Evolutionary conservation across 129 eudicot species (phyloP), one percentile per base, ranked within the genome.

Genomic region (Saposhnikovia divaricata): DNA sequence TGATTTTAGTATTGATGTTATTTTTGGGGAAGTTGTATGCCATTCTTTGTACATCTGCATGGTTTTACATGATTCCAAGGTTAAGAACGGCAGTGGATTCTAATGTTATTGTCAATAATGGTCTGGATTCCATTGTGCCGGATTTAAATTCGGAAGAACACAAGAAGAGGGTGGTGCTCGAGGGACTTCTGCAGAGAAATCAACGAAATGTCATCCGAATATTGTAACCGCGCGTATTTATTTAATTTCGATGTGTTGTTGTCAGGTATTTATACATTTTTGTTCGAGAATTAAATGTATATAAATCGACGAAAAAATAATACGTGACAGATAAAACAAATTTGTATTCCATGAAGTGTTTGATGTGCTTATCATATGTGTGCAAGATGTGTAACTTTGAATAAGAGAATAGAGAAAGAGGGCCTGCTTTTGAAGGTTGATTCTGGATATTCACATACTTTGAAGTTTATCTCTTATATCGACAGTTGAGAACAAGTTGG

Each of bases 11-110:
- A 2, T 79, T 87, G 47, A 82, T 91, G 91, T 42, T 89, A 47
- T 8, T 89, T 47, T 87, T 91, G 88, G 96, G 96, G 23, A 91
- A 87, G 63, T 18, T 91, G 37, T 89, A 87, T 80, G 96, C 96
- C 3, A 87, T 91, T 78, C 48, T 91, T 46, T 91, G 92, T 75
- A 85, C 96, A 75, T 83, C 84, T 76, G 89, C 91, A 51, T 91
- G 96, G 89, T 84, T 91, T 44, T 91, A 82, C 46, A 74, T 87
- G 31, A 79, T 85, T 4, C 88, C 93, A 6, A 80, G 84, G 25
- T 48, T 88, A 34, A 79, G n/a, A 28, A 76, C 76, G 39, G 43
- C 42, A 10, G 34, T 63, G 18, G 70, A 28, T 23, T 75, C 83
- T 3, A 70, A 47, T 63, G 68, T 51, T 19, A 44, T 5, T 15